Conservation (phyloP, 306 rosid species). For the Cucurbita maxima region DNA sequence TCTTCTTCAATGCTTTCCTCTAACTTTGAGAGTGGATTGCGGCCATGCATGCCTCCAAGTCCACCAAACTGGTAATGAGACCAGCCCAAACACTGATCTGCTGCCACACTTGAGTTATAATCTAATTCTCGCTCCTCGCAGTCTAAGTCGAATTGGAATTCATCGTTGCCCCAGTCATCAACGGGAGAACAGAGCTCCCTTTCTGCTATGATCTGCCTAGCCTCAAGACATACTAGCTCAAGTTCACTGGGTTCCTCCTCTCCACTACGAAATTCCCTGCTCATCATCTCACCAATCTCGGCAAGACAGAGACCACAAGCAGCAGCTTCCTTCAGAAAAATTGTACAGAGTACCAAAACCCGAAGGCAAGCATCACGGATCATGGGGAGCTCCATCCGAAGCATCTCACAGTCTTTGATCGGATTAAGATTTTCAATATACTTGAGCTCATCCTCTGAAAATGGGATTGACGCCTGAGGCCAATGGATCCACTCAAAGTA, state of each 20-base stretch:
- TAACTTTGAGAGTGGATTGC: conserved; percentile 52
- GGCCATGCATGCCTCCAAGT: conserved; percentile 28
- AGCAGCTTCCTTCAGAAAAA: conserved; percentile 82
- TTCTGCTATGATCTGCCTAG: conserved; percentile 49
- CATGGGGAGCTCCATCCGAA: conserved; percentile 76
- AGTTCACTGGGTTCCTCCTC: conserved; percentile 99
- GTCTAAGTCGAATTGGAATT: conserved; percentile 59
- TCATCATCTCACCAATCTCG: conserved; percentile 99
- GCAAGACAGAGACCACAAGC: conserved; percentile 68
- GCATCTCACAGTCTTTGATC: conserved; percentile 51
- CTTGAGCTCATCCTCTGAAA: conserved; percentile 77
- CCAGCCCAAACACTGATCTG: conserved; percentile 29
- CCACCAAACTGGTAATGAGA: conserved; percentile 32
- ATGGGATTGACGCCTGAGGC: conserved; percentile 98
- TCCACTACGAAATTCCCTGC: conserved; percentile 68
- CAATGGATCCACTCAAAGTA: conserved; percentile 99
- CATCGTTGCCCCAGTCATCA: conserved; percentile 35
- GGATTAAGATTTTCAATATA: conserved; percentile 59
- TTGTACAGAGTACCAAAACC: conserved; percentile 81
- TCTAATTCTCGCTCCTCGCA: conserved; percentile 44
- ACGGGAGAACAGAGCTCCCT: conserved; percentile 51
- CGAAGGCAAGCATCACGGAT: conserved; percentile 89
- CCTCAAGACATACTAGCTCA: conserved; percentile 87
- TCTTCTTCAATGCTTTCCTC: conserved; percentile 67
- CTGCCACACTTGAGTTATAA: conserved; percentile 11